phyloP scores from a whole-genome alignment of 1,284 basidiomycete species.

The Trichosporon asahii region DNA sequence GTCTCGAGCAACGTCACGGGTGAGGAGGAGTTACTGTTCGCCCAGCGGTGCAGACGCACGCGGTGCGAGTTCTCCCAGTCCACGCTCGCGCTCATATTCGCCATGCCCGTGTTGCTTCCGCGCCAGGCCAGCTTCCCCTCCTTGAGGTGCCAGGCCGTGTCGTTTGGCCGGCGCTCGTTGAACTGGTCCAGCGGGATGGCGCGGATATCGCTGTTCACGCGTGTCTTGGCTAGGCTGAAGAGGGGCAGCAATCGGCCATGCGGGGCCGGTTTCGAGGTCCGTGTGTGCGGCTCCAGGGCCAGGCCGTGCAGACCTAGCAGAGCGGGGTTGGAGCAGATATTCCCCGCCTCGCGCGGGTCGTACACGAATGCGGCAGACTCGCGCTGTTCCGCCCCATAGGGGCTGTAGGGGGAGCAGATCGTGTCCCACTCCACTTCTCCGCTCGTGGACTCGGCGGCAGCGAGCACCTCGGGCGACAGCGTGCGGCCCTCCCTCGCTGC shows the following conservation, averaged over 20 bases:
- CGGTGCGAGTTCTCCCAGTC: constrained; percentile 54
- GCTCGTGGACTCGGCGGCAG: not conserved
- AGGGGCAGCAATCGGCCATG: constrained; percentile 48
- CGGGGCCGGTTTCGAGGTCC: constrained; percentile 44
- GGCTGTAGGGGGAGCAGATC: constrained; percentile 21
- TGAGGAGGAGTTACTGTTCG: constrained; percentile 34
- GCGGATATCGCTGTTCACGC: constrained; percentile 54
- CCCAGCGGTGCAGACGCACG: constrained; percentile 51
- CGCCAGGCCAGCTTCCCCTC: constrained; percentile 52
- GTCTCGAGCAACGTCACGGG: constrained; percentile 30
- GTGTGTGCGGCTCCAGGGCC: constrained; percentile 45
- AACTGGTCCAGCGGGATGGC: constrained; percentile 56
- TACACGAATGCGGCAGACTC: constrained; percentile 45
- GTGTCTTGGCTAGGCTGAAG: constrained; percentile 50
- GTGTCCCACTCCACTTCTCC: constrained; percentile 18
- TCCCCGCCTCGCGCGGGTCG: constrained; percentile 43
- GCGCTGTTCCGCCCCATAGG: not conserved
- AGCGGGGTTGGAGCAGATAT: constrained; percentile 50
- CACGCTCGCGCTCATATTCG: constrained; percentile 48
- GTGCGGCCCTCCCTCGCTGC: constrained; percentile 40
- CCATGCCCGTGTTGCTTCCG: constrained; percentile 54
- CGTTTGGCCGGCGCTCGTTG: constrained; percentile 41
- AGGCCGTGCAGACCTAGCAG: constrained; percentile 48
- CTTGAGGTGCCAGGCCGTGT: constrained; percentile 54
- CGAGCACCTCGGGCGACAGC: not conserved